Base-by-base conservation (phyloP, 352 stramenopile species). In the Phytophthora sp. region DNA sequence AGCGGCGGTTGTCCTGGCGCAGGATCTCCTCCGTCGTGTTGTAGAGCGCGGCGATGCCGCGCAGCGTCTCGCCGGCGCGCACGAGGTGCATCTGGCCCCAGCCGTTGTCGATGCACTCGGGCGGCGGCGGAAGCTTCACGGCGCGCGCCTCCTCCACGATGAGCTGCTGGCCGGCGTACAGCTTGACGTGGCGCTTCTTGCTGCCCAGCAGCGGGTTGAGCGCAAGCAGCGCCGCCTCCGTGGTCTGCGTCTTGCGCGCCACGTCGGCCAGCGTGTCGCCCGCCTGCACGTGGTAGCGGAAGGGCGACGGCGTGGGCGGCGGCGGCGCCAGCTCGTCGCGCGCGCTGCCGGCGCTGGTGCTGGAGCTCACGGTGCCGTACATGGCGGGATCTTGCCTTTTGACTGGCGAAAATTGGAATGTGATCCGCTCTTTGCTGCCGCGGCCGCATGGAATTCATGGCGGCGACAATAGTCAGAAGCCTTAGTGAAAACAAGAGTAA, bases 81-180 rank as follows among this genome's bases (percentile, higher is more conserved):
- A 94, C 84, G 18, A 94, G 49, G 49, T 95, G 87, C 84, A 95
- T 94, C 41, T 92, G 81, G 1, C 87, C 87, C 87, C 87, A 95
- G 43, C 87, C 87, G 38, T 87, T 77, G 72, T 95, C 87, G 42
- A 95, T 94, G 55, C 69, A 82, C 48, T 92, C 83, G 50, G 87
- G 84, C 20, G 81, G 81, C 23, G 84, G 87, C 21, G 87, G 84
- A 45, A 95, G 56, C 24, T 84, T 93, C 41, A 92, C 82, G 17
- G 73, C 74, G 23, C 66, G 63, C 45, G 83, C 78, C 42, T 91
- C 78, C 56, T 94, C 85, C 28, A 92, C 82, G 35, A 91, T 67
- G 34, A 94, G 70, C 55, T 92, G 79, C 67, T 94, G 85, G 17
- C 85, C 85, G 0, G 81, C 43, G 31, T 91, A 94, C 32, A 94